Percentiles rank a stretch among this genome's conserved stretches.
These are phyloP conservation scores for Bullera alba DNA, from an alignment of 768 basidiomycete species.

Conservation along the genomic window DNA sequence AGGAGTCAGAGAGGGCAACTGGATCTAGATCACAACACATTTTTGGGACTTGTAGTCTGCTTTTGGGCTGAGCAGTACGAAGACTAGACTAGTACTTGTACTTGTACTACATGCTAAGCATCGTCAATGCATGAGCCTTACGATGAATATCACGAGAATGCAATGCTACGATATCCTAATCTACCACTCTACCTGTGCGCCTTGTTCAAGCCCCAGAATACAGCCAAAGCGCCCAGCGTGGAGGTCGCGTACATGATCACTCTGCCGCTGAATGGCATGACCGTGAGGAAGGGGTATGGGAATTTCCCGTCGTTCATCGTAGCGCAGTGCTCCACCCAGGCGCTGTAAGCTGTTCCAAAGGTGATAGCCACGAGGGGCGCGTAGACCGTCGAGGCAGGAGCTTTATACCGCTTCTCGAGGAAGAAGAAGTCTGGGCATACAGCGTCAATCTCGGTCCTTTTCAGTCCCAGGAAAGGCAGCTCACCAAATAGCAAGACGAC, in stretches of 20 bases:
- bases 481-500: conserved; percentile 53
- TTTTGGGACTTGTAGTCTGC: too few species aligned
- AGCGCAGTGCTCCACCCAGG: conserved; percentile 65
- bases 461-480: conserved; percentile 3
- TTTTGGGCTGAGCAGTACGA: too few species aligned
- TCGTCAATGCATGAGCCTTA: too few species aligned
- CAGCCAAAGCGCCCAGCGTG: conserved; percentile 53
- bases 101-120: too few species aligned
- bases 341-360: conserved; percentile 53
- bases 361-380: conserved; percentile 42
- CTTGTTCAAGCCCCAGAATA: conserved; percentile 58
- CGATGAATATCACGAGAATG: too few species aligned
- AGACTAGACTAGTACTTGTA: too few species aligned
- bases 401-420: conserved; percentile 57
- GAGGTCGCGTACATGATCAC: conserved; percentile 58
- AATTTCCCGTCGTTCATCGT: conserved; percentile 58
- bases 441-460: not conserved
- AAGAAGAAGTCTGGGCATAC: conserved; percentile 56
- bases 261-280: conserved; percentile 54
- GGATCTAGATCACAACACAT: too few species aligned
- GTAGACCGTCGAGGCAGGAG: conserved; percentile 42
- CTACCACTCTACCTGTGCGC: conserved; percentile 50
- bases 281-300: conserved; percentile 75
- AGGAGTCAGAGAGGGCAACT: conserved; percentile 31
- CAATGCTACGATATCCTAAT: too few species aligned